Base-by-base conservation (phyloP, 768 basidiomycete species). In the Cystofilobasidium ferigula region DNA sequence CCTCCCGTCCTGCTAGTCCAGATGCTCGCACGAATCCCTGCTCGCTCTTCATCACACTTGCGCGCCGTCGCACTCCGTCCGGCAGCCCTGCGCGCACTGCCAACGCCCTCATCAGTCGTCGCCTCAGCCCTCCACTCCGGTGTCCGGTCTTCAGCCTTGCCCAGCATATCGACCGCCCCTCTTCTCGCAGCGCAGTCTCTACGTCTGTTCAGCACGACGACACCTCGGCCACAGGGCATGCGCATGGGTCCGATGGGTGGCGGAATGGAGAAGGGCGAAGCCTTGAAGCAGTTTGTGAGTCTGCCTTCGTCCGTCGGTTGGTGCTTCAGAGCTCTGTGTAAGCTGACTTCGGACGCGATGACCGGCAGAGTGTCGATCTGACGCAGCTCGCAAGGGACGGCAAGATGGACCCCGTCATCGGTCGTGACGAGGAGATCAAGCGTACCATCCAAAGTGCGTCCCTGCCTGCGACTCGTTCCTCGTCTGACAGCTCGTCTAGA, bases 341-440 rank as follows among this genome's bases (percentile, higher is more conserved):
- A 18, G 24, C 34, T 14, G 22, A n/a, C 57, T 1, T 1, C n/a
- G 22, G 2, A 22, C 36, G 22, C 16, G 26, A 12, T 13, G 1
- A 13, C 20, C 14, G 20, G n/a, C 43, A 67, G 65, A 67, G 88
- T 69, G 79, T 85, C 3, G 91, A 94, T 72, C 76, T 93, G n/a
- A 95, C 89, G 0, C 86, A 90, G 70, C 78, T 91, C 71, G 91
- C 91, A 2, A 82, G 79, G 69, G 79, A 85, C 35, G 91, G 92
- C 32, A 91, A 91, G 73, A 79, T 94, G 9, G 91, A 95, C 74
- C 91, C 91, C 0, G 85, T 84, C 8, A 95, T 95, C 74, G 91
- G 91, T 3, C 78, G 89, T 72, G 89, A 90, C 68, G 88, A 90
- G 78, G 90, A 94, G 77, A 94, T 94, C 69, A 82, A 89, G 12